Conservation (phyloP, 2,329 filamentous ascomycete genomes). For the Ambrosiella xylebori region DNA sequence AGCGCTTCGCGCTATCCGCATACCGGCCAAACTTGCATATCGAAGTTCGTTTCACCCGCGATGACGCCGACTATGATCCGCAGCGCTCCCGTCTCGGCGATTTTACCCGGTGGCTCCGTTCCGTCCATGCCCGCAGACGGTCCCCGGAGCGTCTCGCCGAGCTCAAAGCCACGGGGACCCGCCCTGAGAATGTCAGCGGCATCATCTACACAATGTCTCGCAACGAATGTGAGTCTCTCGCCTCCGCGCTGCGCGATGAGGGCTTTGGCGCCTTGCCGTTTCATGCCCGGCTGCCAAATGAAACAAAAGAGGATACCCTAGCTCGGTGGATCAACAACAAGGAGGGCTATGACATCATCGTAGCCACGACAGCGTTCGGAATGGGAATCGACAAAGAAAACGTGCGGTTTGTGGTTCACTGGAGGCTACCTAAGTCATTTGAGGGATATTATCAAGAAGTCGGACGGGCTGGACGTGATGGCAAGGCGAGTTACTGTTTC, state of each 20-base stretch:
- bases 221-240: slow-evolving; percentile 56
- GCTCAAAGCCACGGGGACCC: slow-evolving; percentile 32
- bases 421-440: slow-evolving; percentile 84
- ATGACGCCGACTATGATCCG: slow-evolving; percentile 41
- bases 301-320: slow-evolving; percentile 54
- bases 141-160: slow-evolving; percentile 40
- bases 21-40: slow-evolving; percentile 76
- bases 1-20: slow-evolving; percentile 68
- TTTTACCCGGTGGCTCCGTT: slow-evolving; percentile 59
- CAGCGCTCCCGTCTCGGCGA: slow-evolving; percentile 42
- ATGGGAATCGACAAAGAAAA: slow-evolving; percentile 97
- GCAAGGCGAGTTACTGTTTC: slow-evolving; percentile 71
- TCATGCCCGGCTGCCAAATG: slow-evolving; percentile 50
- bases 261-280: slow-evolving; percentile 60
- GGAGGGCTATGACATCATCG: slow-evolving; percentile 72
- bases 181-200: slow-evolving; percentile 49
- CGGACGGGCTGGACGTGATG: slow-evolving; percentile 76
- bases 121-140: slow-evolving; percentile 53
- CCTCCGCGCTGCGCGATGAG: slow-evolving; percentile 45
- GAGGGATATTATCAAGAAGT: slow-evolving; percentile 96
- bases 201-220: slow-evolving; percentile 68
- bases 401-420: slow-evolving; percentile 87
- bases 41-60: slow-evolving; percentile 68
- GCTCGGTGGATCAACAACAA: slow-evolving; percentile 55
- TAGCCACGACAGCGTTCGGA: slow-evolving; percentile 88